Percentiles rank a stretch among this genome's conserved stretches.
Conservation (phyloP, 208 protist genomes). For the Tritrichomonas foetus region DNA sequence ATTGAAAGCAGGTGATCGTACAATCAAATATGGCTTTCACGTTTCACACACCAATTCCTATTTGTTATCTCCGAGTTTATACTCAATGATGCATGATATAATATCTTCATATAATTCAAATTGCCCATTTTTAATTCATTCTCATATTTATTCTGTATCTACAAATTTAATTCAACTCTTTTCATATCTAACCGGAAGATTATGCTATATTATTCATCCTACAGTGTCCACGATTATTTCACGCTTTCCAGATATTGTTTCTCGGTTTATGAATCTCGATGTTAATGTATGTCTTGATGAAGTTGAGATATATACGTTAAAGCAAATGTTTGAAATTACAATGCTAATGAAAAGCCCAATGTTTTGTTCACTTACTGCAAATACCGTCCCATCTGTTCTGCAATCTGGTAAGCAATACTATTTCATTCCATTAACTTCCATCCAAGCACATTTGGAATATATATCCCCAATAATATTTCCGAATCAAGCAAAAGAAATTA, state of each 20-base stretch:
- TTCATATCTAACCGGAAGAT: background rate
- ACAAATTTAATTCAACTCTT: background rate
- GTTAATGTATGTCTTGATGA: background rate
- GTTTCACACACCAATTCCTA: background rate
- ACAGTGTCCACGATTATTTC: background rate
- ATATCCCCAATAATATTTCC: background rate
- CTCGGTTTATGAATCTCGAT: background rate
- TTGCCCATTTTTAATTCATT: background rate
- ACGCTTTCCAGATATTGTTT: background rate
- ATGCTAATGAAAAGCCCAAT: background rate
- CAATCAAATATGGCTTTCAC: background rate
- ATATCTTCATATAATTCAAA: background rate
- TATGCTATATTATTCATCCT: background rate
- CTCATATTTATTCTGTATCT: conserved; percentile 10
- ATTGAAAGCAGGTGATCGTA: background rate
- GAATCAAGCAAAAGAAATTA: background rate
- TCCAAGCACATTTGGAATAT: background rate
- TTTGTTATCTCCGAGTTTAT: background rate
- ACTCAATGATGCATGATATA: background rate
- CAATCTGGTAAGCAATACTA: background rate
- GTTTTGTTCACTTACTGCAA: background rate
- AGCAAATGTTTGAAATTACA: background rate
- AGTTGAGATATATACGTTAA: background rate
- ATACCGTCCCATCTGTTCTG: background rate
- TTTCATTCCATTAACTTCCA: background rate